Evolutionary conservation across 345 rosid species (phyloP).

Genomic region (Corchorus capsularis): DNA sequence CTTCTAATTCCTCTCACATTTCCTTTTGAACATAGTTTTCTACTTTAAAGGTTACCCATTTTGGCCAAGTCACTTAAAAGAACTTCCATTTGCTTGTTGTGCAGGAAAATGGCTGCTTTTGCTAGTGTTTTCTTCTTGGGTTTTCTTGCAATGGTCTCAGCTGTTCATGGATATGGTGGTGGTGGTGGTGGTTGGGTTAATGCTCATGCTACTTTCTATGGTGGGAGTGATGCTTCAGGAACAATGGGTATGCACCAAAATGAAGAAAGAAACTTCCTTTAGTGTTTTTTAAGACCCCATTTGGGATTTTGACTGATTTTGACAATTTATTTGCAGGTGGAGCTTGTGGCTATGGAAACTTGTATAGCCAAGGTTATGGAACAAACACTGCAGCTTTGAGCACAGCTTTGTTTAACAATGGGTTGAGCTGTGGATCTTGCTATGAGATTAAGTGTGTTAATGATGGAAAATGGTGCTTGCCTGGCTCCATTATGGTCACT

Average conservation of each 20-base stretch:
- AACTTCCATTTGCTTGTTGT: conserved; percentile 5
- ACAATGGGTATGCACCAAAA: conserved; percentile 45
- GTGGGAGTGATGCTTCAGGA: conserved; percentile 62
- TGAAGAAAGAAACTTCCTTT: not conserved
- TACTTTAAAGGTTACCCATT: not conserved
- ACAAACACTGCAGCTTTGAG: conserved; percentile 81
- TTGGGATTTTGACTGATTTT: not conserved
- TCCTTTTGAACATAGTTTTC: not conserved
- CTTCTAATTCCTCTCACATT: conserved; percentile 21
- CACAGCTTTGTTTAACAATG: conserved; percentile 77
- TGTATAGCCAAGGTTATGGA: conserved; percentile 83
- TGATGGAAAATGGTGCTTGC: conserved; percentile 72
- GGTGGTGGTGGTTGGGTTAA: conserved; percentile 43
- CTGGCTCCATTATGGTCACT: conserved; percentile 66
- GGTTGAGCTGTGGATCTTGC: conserved; percentile 81
- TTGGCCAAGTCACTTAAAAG: not conserved
- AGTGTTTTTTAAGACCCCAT: too few species aligned
- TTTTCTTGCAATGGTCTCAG: conserved; percentile 53
- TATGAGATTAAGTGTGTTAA: conserved; percentile 61
- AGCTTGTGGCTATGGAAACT: conserved; percentile 81
- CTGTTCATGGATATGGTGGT: conserved; percentile 49
- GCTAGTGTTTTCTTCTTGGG: conserved; percentile 39
- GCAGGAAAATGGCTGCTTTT: conserved; percentile 59
- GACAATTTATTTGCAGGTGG: conserved; percentile 59
- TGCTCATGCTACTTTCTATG: conserved; percentile 60